phyloP scores from a whole-genome alignment of 2,329 filamentous ascomycete species.

The Colletotrichum costaricense region DNA sequence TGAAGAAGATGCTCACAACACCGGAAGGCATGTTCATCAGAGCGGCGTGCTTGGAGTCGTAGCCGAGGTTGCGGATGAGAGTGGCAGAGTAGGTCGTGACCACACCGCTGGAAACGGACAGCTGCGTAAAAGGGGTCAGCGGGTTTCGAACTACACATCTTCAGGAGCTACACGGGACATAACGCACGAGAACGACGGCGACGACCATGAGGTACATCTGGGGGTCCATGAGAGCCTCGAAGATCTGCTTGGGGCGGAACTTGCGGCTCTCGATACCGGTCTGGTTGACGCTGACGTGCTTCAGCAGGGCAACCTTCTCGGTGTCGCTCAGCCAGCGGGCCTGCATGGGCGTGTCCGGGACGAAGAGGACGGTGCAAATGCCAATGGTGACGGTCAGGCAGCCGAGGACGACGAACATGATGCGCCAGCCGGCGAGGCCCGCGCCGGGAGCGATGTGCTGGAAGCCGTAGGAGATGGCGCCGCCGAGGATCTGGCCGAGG shows the following conservation, averaged over 20 bases:
- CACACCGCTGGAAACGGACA: slow-evolving; percentile 64
- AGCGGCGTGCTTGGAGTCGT: slow-evolving; percentile 55
- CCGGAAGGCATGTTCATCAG: slow-evolving; percentile 67
- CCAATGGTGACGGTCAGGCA: slow-evolving; percentile 54
- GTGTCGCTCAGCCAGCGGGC: slow-evolving; percentile 49
- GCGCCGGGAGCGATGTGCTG: slow-evolving; percentile 58
- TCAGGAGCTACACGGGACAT: too few species aligned
- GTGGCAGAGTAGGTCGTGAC: slow-evolving; percentile 67
- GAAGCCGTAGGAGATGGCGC: slow-evolving; percentile 62
- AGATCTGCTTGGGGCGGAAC: slow-evolving; percentile 63
- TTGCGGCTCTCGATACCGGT: slow-evolving; percentile 66
- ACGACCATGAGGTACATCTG: slow-evolving; percentile 63
- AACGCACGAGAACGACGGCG: slow-evolving; percentile 58
- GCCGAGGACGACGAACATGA: slow-evolving; percentile 60
- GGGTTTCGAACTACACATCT: not conserved
- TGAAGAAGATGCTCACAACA: slow-evolving; percentile 63
- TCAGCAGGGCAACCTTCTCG: slow-evolving; percentile 57
- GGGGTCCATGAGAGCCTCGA: slow-evolving; percentile 63
- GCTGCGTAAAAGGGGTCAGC: slow-evolving; percentile 37
- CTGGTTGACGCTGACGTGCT: slow-evolving; percentile 67
- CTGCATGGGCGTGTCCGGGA: slow-evolving; percentile 60
- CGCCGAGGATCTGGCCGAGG: slow-evolving; percentile 64
- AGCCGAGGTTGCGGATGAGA: slow-evolving; percentile 61
- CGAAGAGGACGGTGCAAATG: slow-evolving; percentile 48
- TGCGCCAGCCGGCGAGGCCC: slow-evolving; percentile 51